phyloP scores from a whole-genome alignment of 352 stramenopile species.

The Pythium rishiriense region DNA sequence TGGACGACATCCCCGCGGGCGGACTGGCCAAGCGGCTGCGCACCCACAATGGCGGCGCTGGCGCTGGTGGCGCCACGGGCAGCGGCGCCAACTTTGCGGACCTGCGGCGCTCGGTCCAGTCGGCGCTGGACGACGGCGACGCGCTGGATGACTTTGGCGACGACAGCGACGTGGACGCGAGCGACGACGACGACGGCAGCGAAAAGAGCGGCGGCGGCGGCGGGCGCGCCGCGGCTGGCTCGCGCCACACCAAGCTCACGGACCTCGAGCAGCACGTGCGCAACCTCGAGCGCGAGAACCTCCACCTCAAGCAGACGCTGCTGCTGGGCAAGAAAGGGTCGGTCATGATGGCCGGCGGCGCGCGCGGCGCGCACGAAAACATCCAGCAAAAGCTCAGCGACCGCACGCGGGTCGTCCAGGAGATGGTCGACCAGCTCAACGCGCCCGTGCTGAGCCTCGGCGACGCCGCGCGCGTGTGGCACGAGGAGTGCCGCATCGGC shows the following conservation, averaged over 20 bases:
- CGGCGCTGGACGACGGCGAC: conserved; percentile 6
- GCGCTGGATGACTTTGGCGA: conserved; percentile 12
- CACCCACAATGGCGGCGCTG: background rate
- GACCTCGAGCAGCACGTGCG: conserved; percentile 74
- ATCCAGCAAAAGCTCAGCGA: conserved; percentile 57
- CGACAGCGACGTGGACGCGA: conserved; percentile 20
- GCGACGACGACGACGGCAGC: conserved; percentile 27
- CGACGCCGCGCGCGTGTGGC: conserved; percentile 70
- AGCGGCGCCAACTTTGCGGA: background rate
- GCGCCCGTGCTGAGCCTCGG: conserved; percentile 63
- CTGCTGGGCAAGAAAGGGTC: conserved; percentile 61
- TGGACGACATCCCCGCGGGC: conserved; percentile 40
- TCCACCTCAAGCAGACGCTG: conserved; percentile 77
- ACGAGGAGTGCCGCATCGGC: conserved; percentile 71
- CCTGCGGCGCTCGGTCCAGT: conserved; percentile 2
- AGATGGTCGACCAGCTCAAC: conserved; percentile 83
- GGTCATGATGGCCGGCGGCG: conserved; percentile 38
- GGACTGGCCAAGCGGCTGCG: conserved; percentile 12
- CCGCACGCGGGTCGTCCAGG: conserved; percentile 73
- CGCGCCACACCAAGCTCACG: conserved; percentile 67
- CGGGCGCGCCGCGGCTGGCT: conserved; percentile 15
- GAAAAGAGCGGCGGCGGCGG: conserved; percentile 20
- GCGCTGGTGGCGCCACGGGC: background rate
- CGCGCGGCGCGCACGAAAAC: conserved; percentile 35
- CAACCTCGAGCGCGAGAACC: conserved; percentile 66